Evolutionary conservation across 768 basidiomycete genomes (phyloP).

Genomic region (Pleurotus sapidus): DNA sequence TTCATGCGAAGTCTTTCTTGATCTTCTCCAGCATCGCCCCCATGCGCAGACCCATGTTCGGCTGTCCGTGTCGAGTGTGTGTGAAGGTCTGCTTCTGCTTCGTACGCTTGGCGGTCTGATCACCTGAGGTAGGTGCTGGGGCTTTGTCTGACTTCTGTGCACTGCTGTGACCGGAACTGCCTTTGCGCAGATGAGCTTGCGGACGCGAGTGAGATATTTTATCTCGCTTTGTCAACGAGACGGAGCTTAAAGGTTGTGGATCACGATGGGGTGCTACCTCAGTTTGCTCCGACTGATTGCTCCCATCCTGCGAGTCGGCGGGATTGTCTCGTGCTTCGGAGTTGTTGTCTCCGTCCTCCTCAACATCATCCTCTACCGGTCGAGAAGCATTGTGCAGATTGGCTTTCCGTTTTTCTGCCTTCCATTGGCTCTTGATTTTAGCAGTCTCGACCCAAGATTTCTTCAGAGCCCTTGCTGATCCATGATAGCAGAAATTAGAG

Average conservation of each 20-base stretch:
- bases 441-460: conserved; percentile 73
- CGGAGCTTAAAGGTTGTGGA: too few relatives aligned
- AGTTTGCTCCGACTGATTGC: conserved; percentile 8
- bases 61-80: conserved; percentile 37
- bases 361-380: conserved; percentile 10
- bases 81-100: neutral
- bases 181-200: neutral
- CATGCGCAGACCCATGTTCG: conserved; percentile 85
- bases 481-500: conserved; percentile 7
- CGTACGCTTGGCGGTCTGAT: neutral
- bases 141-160: neutral
- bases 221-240: too few relatives aligned
- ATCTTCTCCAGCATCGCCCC: conserved; percentile 84
- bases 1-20: conserved; percentile 40
- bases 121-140: neutral
- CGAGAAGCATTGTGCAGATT: conserved; percentile 16
- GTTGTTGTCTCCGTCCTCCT: conserved; percentile 8
- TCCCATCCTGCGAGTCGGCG: conserved; percentile 15
- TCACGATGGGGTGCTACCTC: too few relatives aligned
- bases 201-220: neutral
- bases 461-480: conserved; percentile 75
- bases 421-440: conserved; percentile 81
- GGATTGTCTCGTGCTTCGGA: conserved; percentile 6
- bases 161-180: neutral
- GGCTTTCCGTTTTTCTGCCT: conserved; percentile 58